Evolutionary conservation across 805 yeast species (phyloP).

Genomic region (Kodamaea nitidulidarum): DNA sequence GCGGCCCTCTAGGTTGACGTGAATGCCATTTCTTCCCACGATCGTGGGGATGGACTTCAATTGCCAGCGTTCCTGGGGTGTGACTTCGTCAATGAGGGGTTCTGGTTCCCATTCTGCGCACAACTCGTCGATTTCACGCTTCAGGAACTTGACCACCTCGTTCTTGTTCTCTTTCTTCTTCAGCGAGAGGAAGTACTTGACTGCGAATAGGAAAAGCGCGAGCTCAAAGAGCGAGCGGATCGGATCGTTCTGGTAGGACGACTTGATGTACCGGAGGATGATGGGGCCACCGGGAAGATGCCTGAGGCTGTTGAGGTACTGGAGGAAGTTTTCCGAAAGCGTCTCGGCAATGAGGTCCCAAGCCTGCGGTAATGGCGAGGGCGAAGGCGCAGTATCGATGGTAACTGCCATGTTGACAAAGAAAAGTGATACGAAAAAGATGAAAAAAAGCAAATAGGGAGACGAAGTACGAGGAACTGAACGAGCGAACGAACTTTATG

Average conservation of each 20-base stretch:
- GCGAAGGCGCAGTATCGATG: conserved; percentile 5
- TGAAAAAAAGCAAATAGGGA: neutral
- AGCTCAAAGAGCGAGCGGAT: conserved; percentile 81
- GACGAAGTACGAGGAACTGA: neutral
- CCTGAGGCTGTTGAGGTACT: conserved; percentile 33
- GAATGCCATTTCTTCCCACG: conserved; percentile 49
- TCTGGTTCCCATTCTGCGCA: conserved; percentile 92
- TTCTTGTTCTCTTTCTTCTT: conserved; percentile 73
- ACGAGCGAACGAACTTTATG: no score
- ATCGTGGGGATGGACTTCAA: conserved; percentile 60
- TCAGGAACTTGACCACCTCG: conserved; percentile 57
- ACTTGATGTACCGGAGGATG: conserved; percentile 65
- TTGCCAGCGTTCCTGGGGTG: conserved; percentile 56
- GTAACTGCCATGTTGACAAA: conserved; percentile 7
- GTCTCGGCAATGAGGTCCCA: conserved; percentile 33
- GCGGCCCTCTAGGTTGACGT: conserved; percentile 24
- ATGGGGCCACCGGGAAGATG: conserved; percentile 55
- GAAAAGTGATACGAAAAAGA: neutral
- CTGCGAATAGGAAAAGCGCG: conserved; percentile 71
- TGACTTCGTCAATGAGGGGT: conserved; percentile 61
- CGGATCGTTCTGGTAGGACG: conserved; percentile 92
- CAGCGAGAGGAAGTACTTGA: conserved; percentile 75
- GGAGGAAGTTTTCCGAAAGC: conserved; percentile 31
- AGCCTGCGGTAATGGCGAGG: conserved; percentile 11
- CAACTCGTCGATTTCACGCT: conserved; percentile 72